Evolutionary conservation across 2,329 filamentous ascomycete genomes (phyloP).

Genomic region (Botryotinia calthae): DNA sequence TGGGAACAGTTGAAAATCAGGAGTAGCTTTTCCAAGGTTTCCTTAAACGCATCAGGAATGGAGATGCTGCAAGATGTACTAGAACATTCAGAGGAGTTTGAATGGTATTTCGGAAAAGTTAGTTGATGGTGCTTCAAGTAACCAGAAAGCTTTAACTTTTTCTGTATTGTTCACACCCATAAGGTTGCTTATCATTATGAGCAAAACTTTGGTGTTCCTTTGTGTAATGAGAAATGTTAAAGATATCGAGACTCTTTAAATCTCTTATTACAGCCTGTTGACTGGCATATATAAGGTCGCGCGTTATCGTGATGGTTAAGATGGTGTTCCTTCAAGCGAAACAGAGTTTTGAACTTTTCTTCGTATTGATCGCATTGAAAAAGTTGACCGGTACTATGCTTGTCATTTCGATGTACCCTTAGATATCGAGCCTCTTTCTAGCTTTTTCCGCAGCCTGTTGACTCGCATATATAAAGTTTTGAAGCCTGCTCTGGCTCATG

Average conservation of each 20-base stretch:
- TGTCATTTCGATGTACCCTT: background rate
- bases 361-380: background rate
- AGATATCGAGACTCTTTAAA: background rate
- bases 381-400: background rate
- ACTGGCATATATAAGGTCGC: no score
- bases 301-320: no score
- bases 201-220: background rate
- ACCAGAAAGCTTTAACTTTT: background rate
- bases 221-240: background rate
- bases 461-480: background rate
- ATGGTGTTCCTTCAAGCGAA: background rate
- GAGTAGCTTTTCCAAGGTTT: background rate
- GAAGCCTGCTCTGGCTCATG: background rate
- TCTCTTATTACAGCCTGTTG: no score
- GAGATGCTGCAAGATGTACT: background rate
- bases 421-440: background rate
- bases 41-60: background rate
- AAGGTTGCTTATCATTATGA: background rate
- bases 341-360: background rate
- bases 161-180: background rate
- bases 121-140: background rate
- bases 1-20: background rate
- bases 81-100: background rate
- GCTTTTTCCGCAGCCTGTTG: background rate
- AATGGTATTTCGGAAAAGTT: background rate